These are phyloP conservation scores for Verticillium tricorpus DNA, from an alignment of 2,329 filamentous ascomycete genomes.

Conservation along the genomic window DNA sequence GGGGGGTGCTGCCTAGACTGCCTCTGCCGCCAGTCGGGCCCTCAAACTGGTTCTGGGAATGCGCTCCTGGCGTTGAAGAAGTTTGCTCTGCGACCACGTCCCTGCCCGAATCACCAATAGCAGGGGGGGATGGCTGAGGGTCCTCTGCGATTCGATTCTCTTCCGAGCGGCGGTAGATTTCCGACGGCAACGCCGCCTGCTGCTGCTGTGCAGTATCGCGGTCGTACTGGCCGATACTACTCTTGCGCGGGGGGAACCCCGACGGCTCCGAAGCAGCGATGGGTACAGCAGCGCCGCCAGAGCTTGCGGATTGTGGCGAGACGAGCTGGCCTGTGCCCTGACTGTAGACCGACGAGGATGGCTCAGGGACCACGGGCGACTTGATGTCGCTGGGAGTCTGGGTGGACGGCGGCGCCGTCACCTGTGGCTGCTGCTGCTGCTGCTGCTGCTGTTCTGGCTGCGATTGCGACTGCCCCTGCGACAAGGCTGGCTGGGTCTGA, in stretches of 20 bases:
- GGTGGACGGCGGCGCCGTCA: background rate
- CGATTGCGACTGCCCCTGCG: background rate
- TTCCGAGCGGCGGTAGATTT: conserved; percentile 70
- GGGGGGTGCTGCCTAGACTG: background rate
- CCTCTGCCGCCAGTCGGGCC: conserved; percentile 7
- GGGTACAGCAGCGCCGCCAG: conserved; percentile 12
- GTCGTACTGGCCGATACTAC: conserved; percentile 50
- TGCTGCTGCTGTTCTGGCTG: background rate
- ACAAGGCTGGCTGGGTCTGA: conserved; percentile 19
- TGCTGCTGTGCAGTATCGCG: conserved; percentile 26
- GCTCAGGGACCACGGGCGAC: background rate
- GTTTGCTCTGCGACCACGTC: background rate
- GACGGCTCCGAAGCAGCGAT: conserved; percentile 23
- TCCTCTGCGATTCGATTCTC: conserved; percentile 44
- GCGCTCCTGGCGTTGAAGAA: background rate
- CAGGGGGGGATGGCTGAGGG: conserved; percentile 3
- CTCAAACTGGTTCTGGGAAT: background rate
- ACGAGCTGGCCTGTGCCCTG: conserved; percentile 12
- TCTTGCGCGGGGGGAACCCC: conserved; percentile 56
- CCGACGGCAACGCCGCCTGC: conserved; percentile 58
- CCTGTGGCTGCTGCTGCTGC: background rate
- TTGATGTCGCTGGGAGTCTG: conserved; percentile 7
- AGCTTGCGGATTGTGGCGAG: conserved; percentile 12
- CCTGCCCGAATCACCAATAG: conserved; percentile 13
- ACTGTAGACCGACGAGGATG: conserved; percentile 6